phyloP scores from a whole-genome alignment of 305 asterid species.

The Fraxinus velutina region DNA sequence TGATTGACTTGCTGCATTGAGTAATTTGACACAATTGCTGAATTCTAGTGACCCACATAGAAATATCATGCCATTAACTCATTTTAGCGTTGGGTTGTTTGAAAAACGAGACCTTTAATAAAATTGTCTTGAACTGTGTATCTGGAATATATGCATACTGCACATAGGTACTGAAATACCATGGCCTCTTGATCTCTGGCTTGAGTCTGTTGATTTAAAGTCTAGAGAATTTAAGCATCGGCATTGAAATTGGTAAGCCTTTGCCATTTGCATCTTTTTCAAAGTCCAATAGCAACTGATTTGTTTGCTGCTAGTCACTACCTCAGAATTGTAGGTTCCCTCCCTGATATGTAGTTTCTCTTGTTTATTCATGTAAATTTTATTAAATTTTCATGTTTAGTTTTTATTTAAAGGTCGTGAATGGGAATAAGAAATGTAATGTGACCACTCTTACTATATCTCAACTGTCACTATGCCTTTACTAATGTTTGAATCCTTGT shows the following conservation, averaged over 20 bases:
- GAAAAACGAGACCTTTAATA: constrained; percentile 1
- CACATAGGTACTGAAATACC: not conserved
- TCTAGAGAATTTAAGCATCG: not conserved
- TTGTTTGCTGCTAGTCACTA: not conserved
- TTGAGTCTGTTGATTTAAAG: not conserved
- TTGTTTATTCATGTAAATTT: not conserved
- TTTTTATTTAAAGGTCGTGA: not conserved
- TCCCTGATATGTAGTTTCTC: not conserved
- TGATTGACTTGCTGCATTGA: constrained; percentile 18
- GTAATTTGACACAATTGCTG: constrained; percentile 16
- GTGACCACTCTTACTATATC: not conserved
- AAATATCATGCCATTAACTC: not conserved
- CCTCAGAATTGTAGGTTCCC: not conserved
- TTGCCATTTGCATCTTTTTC: not conserved
- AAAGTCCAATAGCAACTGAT: not conserved
- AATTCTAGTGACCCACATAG: constrained; percentile 7
- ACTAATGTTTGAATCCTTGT: not conserved
- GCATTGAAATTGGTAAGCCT: not conserved
- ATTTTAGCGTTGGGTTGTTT: constrained; percentile 12
- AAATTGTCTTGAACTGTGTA: not conserved
- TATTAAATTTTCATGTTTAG: not conserved
- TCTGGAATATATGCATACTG: not conserved
- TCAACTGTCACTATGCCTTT: not conserved
- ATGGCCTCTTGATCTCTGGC: not conserved
- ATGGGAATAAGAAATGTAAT: not conserved